Evolutionary conservation across 2,329 filamentous ascomycete genomes (phyloP).

Genomic region (Colletotrichum liaoningense): DNA sequence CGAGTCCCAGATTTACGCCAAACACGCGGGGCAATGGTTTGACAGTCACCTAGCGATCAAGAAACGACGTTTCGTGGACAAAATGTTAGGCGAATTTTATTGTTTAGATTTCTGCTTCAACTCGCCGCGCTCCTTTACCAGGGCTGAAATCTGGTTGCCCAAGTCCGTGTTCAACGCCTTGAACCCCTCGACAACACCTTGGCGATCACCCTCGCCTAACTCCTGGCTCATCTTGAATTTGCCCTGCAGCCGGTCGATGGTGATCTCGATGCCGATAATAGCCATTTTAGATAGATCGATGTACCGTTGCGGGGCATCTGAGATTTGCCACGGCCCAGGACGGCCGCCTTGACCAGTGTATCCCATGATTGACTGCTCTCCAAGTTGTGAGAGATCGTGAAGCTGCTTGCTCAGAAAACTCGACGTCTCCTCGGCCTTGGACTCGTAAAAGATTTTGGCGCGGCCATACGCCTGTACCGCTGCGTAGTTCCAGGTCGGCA

Average conservation of each 20-base stretch:
- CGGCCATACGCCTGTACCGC: conserved; percentile 73
- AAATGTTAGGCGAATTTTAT: background rate
- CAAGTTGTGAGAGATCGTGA: conserved; percentile 60
- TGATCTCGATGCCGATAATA: conserved; percentile 71
- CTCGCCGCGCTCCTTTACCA: conserved; percentile 46
- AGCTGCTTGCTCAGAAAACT: conserved; percentile 64
- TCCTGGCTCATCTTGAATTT: conserved; percentile 79
- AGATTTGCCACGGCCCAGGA: conserved; percentile 64
- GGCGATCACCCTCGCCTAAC: conserved; percentile 59
- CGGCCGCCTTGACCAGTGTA: conserved; percentile 53
- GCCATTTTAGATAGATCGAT: conserved; percentile 67
- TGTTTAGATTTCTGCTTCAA: conserved; percentile 39
- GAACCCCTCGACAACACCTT: conserved; percentile 70
- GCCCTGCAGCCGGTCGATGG: conserved; percentile 64
- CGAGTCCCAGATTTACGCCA: too few relatives aligned
- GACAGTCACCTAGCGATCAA: too few relatives aligned
- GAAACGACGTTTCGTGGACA: too few relatives aligned
- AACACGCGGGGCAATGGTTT: too few relatives aligned
- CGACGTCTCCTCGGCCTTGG: conserved; percentile 55
- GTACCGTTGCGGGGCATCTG: conserved; percentile 67
- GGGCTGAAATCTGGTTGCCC: conserved; percentile 44
- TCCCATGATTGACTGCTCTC: conserved; percentile 68
- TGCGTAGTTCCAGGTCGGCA: conserved; percentile 78
- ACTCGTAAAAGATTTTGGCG: conserved; percentile 64
- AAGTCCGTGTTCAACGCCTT: conserved; percentile 45